A percentile compares a stretch with the other conserved stretches of the same genome.
Conservation (phyloP, 139 green algal genomes). For the Chlamydomonas schloesseri region DNA sequence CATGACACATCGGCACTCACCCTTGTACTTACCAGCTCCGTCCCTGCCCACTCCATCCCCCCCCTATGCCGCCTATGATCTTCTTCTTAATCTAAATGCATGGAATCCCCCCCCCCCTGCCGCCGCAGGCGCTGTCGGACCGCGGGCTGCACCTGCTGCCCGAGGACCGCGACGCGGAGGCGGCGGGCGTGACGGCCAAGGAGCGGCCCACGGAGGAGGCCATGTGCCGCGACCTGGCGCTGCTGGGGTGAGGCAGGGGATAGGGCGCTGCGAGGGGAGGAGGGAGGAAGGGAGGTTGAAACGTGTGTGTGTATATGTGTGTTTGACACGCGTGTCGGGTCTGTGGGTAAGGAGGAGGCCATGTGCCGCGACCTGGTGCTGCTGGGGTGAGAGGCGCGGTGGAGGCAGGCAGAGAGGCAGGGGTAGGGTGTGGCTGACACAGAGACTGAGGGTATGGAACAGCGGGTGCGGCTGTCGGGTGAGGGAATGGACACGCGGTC, state of each 20-base stretch:
- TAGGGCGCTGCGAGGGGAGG: neutral
- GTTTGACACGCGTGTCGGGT: too few relatives aligned
- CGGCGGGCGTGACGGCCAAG: conserved; percentile 62
- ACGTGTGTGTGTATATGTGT: neutral
- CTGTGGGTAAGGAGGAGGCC: too few relatives aligned
- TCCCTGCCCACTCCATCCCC: neutral
- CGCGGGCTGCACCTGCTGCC: conserved; percentile 72
- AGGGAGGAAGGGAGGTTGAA: neutral
- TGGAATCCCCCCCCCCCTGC: conserved; percentile 1
- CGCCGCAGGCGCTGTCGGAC: conserved; percentile 50
- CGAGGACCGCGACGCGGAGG: conserved; percentile 59
- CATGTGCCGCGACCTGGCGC: conserved; percentile 73
- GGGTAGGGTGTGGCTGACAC: too few relatives aligned
- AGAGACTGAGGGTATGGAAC: too few relatives aligned
- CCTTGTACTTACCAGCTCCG: too few relatives aligned
- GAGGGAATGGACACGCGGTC: too few relatives aligned
- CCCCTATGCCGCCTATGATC: neutral
- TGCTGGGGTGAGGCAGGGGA: conserved; percentile 50
- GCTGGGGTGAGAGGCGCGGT: too few relatives aligned
- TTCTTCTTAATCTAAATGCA: too few relatives aligned
- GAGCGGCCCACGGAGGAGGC: conserved; percentile 55
- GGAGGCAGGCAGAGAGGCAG: too few relatives aligned
- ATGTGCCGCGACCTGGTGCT: too few relatives aligned
- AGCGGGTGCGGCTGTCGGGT: too few relatives aligned
- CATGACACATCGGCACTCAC: too few relatives aligned